phyloP scores from a whole-genome alignment of 2,329 filamentous ascomycete species.

The Claviceps capensis region DNA sequence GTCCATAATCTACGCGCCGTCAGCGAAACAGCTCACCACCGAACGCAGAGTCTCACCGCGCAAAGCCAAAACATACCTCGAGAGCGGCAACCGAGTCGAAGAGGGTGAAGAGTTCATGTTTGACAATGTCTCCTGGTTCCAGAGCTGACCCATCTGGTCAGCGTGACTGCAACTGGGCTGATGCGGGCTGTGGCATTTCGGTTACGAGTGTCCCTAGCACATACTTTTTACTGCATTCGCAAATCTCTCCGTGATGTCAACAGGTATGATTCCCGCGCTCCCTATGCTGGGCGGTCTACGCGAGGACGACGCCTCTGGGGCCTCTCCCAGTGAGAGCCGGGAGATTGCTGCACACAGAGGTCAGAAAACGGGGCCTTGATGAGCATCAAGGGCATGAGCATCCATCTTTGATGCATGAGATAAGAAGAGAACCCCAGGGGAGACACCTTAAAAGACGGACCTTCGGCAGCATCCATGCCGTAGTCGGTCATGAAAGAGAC shows the following conservation, averaged over 20 bases:
- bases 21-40: neutral
- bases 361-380: constrained; percentile 11
- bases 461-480: constrained; percentile 21
- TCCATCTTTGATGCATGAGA: too few species aligned
- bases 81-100: constrained; percentile 87
- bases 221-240: constrained; percentile 37
- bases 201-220: constrained; percentile 8
- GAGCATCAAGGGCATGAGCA: neutral
- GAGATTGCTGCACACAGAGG: constrained; percentile 23
- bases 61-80: constrained; percentile 36
- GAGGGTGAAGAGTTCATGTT: constrained; percentile 86
- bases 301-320: constrained; percentile 16
- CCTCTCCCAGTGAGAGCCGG: constrained; percentile 25
- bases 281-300: constrained; percentile 25
- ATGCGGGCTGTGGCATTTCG: neutral
- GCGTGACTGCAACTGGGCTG: constrained; percentile 3
- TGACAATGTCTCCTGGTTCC: constrained; percentile 68
- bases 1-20: constrained; percentile 71
- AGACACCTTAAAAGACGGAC: constrained; percentile 11
- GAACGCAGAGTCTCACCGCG: neutral
- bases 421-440: too few species aligned
- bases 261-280: constrained; percentile 37
- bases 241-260: constrained; percentile 47
- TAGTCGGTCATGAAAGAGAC: constrained; percentile 20
- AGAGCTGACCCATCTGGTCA: constrained; percentile 43